Evolutionary conservation across 306 rosid species (phyloP), one percentile per base, ranked within the genome.

Genomic region (Begonia loranthoides): DNA sequence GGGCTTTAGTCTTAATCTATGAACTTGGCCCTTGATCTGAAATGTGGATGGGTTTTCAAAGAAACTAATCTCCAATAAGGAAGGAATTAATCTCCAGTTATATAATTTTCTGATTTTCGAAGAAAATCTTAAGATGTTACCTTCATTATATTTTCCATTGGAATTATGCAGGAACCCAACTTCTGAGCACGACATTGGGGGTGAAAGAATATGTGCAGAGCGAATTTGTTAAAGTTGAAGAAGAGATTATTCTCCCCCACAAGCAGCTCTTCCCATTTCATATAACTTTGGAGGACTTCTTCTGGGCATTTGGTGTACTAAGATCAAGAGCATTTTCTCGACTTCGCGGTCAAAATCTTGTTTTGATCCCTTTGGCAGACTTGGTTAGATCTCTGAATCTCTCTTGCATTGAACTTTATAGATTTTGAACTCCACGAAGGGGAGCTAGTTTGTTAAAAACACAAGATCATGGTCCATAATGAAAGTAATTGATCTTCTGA

Each of bases 311-410:
- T 60, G 97, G 95, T 24, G 82, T 90, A 41, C 92, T 90, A 52
- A 79, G 97, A 76, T 90, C 97, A 48, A 80, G 95, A 68, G 94
- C 95, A 62, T 90, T 90, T 62, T 85, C 94, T 6, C 83, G 95
- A 63, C 83, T 90, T 9, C 88, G 82, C 17, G 74, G 72, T 60
- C 94, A 85, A 69, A 90, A 82, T 61, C 77, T 90, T 51, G 97
- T 85, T 63, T 49, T 90, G 52, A 69, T 90, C 52, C 97, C 97
- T 16, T 66, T 85, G 7, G 95, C 80, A 34, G 97, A 90, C 71
- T 76, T 90, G 67, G 97, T 90, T 73, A 73, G 80, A 17, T 51
- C 59, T 66, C 58, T 44, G 50, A 66, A 9, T 45, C 28, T 15
- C 60, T 36, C 49, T 11, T 54, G 9, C 15, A 33, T 13, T 7